phyloP scores from a whole-genome alignment of 306 rosid species.

The Abrus pulchellus region DNA sequence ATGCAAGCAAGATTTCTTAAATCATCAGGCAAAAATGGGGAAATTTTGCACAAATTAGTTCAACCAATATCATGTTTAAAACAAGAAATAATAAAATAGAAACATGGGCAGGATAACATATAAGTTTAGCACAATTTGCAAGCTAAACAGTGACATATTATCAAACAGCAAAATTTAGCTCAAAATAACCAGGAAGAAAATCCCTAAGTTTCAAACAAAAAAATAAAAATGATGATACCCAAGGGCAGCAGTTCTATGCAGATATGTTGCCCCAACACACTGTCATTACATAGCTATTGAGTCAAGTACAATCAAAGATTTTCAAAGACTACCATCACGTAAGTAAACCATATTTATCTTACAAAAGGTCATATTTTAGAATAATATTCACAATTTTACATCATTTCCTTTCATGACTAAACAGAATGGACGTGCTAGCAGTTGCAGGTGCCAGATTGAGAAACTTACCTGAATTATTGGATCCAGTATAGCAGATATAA shows the following conservation, averaged over 20 bases:
- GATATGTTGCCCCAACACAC: slow-evolving; percentile 19
- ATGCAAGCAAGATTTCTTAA: slow-evolving; percentile 24
- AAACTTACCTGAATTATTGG: slow-evolving; percentile 88
- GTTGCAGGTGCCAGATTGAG: slow-evolving; percentile 34
- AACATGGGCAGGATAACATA: neutral
- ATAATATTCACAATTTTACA: slow-evolving; percentile 21
- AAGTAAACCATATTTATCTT: neutral
- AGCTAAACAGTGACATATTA: neutral
- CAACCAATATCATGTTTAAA: slow-evolving; percentile 18
- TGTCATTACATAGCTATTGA: slow-evolving; percentile 4
- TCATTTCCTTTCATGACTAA: slow-evolving; percentile 31
- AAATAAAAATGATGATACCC: slow-evolving; percentile 31
- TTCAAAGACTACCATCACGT: slow-evolving; percentile 14
- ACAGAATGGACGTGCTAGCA: slow-evolving; percentile 33
- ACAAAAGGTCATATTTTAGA: slow-evolving; percentile 31
- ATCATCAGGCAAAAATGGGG: slow-evolving; percentile 28
- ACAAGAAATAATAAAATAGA: neutral
- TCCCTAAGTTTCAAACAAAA: slow-evolving; percentile 26
- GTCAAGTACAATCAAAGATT: slow-evolving; percentile 16
- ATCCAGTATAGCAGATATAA: slow-evolving; percentile 88
- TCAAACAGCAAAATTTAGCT: slow-evolving; percentile 38
- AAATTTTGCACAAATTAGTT: slow-evolving; percentile 21
- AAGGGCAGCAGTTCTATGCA: slow-evolving; percentile 27
- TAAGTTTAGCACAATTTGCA: neutral
- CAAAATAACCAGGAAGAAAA: slow-evolving; percentile 30